phyloP scores from a whole-genome alignment of 2,329 filamentous ascomycete species.

The Cyphellophora europaea region DNA sequence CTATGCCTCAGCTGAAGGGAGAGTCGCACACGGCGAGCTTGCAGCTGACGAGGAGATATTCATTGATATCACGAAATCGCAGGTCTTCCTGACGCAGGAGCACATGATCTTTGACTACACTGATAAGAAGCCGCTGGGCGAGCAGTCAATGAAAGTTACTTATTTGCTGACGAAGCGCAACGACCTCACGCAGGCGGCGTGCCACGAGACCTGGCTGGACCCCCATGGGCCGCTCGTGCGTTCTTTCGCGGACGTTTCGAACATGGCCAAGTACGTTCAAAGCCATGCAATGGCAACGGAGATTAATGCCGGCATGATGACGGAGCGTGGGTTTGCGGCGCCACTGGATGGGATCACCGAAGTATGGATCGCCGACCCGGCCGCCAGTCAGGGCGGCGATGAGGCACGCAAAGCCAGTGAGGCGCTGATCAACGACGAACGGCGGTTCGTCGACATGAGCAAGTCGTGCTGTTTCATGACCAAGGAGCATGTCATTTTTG shows the following conservation, averaged over 20 bases:
- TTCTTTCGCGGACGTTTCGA: conserved; percentile 1
- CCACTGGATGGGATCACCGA: conserved; percentile 2
- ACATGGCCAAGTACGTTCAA: conserved; percentile 3
- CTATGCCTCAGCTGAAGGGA: neutral
- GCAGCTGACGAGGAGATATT: conserved; percentile 1
- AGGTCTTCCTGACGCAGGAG: conserved; percentile 2
- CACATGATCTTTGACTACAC: conserved; percentile 3
- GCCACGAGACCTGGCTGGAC: conserved; percentile 3
- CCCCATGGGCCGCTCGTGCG: neutral
- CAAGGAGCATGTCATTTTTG: conserved; percentile 3
- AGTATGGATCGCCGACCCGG: conserved; percentile 1
- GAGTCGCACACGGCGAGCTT: neutral
- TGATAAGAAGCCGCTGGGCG: conserved; percentile 1
- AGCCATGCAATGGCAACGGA: conserved; percentile 1
- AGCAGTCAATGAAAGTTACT: conserved; percentile 1
- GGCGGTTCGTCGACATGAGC: conserved; percentile 2
- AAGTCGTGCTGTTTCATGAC: conserved; percentile 2
- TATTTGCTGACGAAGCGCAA: conserved; percentile 1
- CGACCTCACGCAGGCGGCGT: neutral
- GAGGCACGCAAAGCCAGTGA: neutral
- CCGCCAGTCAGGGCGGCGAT: neutral
- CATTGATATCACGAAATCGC: neutral
- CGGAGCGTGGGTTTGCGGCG: neutral
- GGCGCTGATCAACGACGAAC: neutral
- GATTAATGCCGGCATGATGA: neutral